Evolutionary conservation across 2,329 filamentous ascomycete genomes (phyloP).

Genomic region (Fusarium chlamydosporum): DNA sequence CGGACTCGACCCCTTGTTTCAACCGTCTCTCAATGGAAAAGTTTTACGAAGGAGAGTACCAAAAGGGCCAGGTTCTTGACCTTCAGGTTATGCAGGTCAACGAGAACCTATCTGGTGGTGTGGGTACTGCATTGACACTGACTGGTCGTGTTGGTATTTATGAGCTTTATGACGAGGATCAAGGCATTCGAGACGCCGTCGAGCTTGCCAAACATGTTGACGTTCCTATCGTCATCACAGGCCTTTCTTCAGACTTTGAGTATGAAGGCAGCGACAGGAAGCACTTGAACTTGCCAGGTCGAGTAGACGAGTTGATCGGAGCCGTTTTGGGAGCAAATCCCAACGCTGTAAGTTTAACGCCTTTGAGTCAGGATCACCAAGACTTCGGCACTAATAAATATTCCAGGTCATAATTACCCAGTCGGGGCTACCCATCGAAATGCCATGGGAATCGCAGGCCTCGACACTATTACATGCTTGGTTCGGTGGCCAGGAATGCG

Average conservation of each 20-base stretch:
- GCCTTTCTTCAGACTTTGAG: constrained; percentile 64
- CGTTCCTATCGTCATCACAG: constrained; percentile 68
- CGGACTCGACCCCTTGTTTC: constrained; percentile 54
- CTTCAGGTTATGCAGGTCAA: constrained; percentile 44
- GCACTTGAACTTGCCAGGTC: constrained; percentile 74
- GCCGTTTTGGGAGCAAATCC: constrained; percentile 69
- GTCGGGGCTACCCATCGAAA: constrained; percentile 65
- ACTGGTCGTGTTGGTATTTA: constrained; percentile 42
- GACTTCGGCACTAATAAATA: background rate
- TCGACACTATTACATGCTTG: constrained; percentile 45
- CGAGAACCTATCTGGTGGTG: constrained; percentile 40
- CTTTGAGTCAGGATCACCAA: fast-evolving
- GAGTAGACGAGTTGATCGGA: constrained; percentile 70
- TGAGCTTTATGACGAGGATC: constrained; percentile 45
- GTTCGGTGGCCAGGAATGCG: constrained; percentile 50
- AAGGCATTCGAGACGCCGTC: constrained; percentile 54
- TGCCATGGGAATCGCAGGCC: constrained; percentile 57
- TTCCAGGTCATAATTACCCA: constrained; percentile 41
- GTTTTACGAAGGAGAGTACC: constrained; percentile 29
- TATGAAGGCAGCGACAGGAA: constrained; percentile 75
- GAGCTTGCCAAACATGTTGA: constrained; percentile 58
- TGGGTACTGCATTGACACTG: constrained; percentile 43
- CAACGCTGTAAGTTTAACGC: constrained; percentile 65
- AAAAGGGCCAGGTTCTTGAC: constrained; percentile 16
- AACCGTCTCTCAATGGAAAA: constrained; percentile 42